phyloP scores from a whole-genome alignment of 257 asterid genomes.

The Coffea eugenioides region DNA sequence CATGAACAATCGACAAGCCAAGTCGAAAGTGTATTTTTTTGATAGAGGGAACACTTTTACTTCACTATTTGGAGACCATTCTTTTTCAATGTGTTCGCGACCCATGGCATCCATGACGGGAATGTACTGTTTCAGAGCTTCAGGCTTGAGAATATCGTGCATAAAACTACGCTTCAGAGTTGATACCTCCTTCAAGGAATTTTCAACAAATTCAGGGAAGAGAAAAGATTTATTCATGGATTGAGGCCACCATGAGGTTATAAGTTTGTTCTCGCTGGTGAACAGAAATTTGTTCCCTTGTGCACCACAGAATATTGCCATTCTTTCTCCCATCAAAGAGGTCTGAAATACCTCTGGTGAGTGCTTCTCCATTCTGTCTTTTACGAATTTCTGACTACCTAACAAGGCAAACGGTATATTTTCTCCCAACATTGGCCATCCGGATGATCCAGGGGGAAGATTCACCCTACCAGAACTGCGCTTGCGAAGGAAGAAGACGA shows the following conservation, averaged over 20 bases:
- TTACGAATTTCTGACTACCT: neutral
- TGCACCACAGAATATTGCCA: slow-evolving; percentile 62
- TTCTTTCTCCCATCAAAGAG: slow-evolving; percentile 52
- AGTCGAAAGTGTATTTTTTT: slow-evolving; percentile 46
- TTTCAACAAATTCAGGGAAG: neutral
- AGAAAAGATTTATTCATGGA: neutral
- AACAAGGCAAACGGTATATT: neutral
- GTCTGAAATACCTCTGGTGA: slow-evolving; percentile 38
- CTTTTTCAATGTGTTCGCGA: slow-evolving; percentile 39
- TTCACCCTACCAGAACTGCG: neutral
- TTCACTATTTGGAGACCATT: slow-evolving; percentile 37
- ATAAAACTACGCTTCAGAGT: neutral
- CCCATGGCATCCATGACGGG: slow-evolving; percentile 46
- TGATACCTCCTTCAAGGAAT: neutral
- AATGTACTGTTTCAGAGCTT: slow-evolving; percentile 24
- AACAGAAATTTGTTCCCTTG: slow-evolving; percentile 63
- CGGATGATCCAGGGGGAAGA: neutral
- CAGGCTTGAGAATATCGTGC: neutral
- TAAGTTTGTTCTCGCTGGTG: slow-evolving; percentile 53
- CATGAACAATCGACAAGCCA: slow-evolving; percentile 46
- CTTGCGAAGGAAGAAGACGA: neutral
- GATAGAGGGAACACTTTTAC: slow-evolving; percentile 39
- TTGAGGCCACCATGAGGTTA: slow-evolving; percentile 67
- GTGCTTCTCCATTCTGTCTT: neutral
- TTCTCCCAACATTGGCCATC: neutral